phyloP scores from a whole-genome alignment of 2,329 filamentous ascomycete genomes.

The Arthrobotrys sinensis region DNA sequence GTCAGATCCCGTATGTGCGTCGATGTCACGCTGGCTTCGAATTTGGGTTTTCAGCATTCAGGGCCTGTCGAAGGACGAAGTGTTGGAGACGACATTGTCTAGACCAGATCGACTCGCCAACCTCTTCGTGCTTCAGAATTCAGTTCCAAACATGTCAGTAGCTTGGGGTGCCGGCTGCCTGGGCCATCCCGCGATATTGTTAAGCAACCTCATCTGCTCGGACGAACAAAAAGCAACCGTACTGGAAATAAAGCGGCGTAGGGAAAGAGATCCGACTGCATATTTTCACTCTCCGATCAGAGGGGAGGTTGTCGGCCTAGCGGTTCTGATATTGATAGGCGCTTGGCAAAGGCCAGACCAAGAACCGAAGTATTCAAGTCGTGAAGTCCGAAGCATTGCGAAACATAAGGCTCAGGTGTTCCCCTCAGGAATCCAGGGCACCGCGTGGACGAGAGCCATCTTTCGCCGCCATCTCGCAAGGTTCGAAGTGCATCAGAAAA shows the following conservation, averaged over 20 bases:
- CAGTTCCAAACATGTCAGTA: conserved; percentile 10
- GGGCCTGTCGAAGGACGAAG: neutral
- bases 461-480: conserved; percentile 2
- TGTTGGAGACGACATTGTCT: conserved; percentile 14
- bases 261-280: conserved; percentile 34
- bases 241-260: conserved; percentile 20
- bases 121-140: conserved; percentile 9
- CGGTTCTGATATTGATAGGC: conserved; percentile 47
- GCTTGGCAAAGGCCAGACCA: conserved; percentile 21
- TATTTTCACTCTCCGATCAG: conserved; percentile 28
- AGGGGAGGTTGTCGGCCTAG: conserved; percentile 47
- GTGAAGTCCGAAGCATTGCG: conserved; percentile 16
- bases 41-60: conserved; percentile 20
- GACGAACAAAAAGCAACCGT: conserved; percentile 21
- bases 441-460: conserved; percentile 19
- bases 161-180: conserved; percentile 11
- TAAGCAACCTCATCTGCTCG: conserved; percentile 1
- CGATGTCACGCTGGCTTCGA: conserved; percentile 28
- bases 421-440: conserved; percentile 17
- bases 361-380: neutral
- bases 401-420: conserved; percentile 30
- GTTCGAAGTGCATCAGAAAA: conserved; percentile 9
- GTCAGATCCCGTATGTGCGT: conserved; percentile 39
- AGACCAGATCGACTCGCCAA: neutral
- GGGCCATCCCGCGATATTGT: conserved; percentile 16